Evolutionary conservation across 345 rosid genomes (phyloP), one percentile per base, ranked within the genome.

Genomic region (Ailanthus altissimus): DNA sequence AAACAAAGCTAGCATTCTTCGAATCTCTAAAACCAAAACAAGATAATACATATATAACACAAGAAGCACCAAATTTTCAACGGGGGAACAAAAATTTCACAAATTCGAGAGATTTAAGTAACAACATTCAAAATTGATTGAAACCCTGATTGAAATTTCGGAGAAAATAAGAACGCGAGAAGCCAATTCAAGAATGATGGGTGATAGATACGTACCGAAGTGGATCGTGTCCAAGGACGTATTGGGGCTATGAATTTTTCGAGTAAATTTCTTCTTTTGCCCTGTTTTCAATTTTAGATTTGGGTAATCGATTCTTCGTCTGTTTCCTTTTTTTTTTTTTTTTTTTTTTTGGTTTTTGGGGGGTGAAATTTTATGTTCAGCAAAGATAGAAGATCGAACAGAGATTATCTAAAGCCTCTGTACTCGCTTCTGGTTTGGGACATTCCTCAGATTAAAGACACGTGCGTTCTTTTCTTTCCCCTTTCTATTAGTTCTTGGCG

Each of bases 141-240:
- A 64, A 77, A 36, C 65, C 62, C 50, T 65, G 36, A 25, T 21
- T 8, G 67, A 50, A 53, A 68, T 73, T 60, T 70, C 50, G 51
- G 70, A 32, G 20, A n/a, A 23, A 75, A 70, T 23, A 45, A n/a
- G 61, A 77, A 54, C 15, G 65, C 78, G 70, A 70, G 38, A 47
- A 59, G 3, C 45, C 77, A 42, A 78, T 64, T 49, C 43, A 68
- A 65, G 51, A 54, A 62, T 40, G 23, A 46, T 0, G 40, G 21
- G 26, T 32, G 38, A 51, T 4, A 69, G 45, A 25, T 59, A 70
- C 77, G 53, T 23, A 64, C 72, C 59, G 12, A 54, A 56, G 23
- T 42, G 0, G 61, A 53, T 58, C 70, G 71, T 5, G 9, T 25
- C 80, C 46, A 42, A 32, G 26, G 14, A 54, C 40, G 51, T 38